A percentile compares a stretch with the other conserved stretches of the same genome.
Conservation (phyloP, 108 stramenopile species). For the Pseudonitzschia multistriata region DNA sequence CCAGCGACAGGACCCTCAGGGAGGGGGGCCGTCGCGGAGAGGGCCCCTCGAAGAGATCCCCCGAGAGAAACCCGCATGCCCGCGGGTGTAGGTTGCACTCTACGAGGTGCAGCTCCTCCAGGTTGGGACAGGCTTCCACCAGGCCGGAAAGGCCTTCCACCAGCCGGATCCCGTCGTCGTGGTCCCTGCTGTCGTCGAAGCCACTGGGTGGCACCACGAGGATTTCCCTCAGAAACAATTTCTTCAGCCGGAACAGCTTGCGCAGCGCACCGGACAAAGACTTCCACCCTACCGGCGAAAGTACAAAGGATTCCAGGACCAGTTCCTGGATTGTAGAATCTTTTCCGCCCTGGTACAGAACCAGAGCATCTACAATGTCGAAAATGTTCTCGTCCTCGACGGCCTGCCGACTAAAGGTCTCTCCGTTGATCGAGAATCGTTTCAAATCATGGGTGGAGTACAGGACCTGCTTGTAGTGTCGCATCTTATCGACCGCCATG, state of each 20-base stretch:
- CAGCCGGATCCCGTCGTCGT: neutral
- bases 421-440: slow-evolving; percentile 7
- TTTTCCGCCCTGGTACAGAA: neutral
- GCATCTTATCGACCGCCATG: neutral
- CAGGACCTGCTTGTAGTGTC: neutral
- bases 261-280: neutral
- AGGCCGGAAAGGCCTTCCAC: neutral
- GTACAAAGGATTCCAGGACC: neutral
- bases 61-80: neutral
- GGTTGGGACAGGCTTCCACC: neutral
- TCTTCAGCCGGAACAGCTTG: neutral
- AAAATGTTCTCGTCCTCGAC: neutral
- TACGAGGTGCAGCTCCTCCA: neutral
- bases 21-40: neutral
- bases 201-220: neutral
- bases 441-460: neutral
- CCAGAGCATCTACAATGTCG: neutral
- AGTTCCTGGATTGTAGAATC: neutral
- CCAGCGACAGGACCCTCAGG: neutral
- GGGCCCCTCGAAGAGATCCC: neutral
- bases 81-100: neutral
- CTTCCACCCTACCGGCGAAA: neutral
- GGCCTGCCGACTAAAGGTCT: neutral
- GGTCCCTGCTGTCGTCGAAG: neutral
- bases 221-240: neutral